These are phyloP conservation scores for Avena sativa DNA, from an alignment of 176 grass and related monocot species.

Conservation along the genomic window DNA sequence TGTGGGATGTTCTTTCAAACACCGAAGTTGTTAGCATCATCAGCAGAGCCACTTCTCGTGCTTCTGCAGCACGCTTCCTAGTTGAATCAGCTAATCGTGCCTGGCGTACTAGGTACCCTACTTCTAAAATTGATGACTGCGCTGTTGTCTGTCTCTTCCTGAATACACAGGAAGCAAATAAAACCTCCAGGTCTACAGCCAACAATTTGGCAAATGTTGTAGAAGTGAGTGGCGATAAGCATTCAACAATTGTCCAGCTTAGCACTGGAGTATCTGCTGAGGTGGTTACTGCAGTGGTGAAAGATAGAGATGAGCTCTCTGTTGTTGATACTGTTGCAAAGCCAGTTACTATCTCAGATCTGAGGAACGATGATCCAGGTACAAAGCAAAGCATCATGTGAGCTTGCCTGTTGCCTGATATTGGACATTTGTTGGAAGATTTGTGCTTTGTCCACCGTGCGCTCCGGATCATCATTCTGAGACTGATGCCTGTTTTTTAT, in stretches of 20 bases:
- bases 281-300: slow-evolving; percentile 32
- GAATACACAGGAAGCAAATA: slow-evolving; percentile 44
- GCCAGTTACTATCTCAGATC: slow-evolving; percentile 16
- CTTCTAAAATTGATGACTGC: slow-evolving; percentile 80
- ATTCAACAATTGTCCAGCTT: slow-evolving; percentile 5
- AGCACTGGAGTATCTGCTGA: slow-evolving; percentile 31
- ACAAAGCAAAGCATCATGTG: slow-evolving; percentile 35
- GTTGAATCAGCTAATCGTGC: slow-evolving; percentile 66
- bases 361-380: slow-evolving; percentile 27
- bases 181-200: slow-evolving; percentile 43
- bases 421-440: slow-evolving; percentile 22
- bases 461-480: slow-evolving; percentile 25
- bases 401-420: slow-evolving; percentile 22
- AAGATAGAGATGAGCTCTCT: slow-evolving; percentile 28
- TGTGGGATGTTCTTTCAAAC: slow-evolving; percentile 91
- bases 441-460: neutral
- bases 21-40: slow-evolving; percentile 72
- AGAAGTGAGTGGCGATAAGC: slow-evolving; percentile 40
- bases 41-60: slow-evolving; percentile 52
- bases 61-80: slow-evolving; percentile 62
- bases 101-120: slow-evolving; percentile 74
- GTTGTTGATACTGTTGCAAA: slow-evolving; percentile 34
- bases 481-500: slow-evolving; percentile 13
- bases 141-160: slow-evolving; percentile 84
- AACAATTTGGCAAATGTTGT: slow-evolving; percentile 39